Base-by-base conservation (phyloP, 1,284 basidiomycete genomes). In the Irpex sp. region DNA sequence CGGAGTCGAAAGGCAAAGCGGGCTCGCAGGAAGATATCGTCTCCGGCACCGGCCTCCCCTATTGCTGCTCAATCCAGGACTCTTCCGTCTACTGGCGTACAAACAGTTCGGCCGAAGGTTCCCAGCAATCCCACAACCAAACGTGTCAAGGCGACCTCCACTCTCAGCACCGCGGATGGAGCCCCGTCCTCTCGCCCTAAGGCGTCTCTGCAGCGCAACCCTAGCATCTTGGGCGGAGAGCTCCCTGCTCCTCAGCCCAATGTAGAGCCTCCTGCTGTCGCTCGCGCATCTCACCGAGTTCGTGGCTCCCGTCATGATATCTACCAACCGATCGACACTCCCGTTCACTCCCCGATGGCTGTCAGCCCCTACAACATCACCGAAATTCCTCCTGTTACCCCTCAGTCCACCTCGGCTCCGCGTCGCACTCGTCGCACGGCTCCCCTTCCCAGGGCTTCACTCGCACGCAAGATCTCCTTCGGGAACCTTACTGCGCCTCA, bases 1-100 rank as follows among this genome's bases (percentile, higher is more conserved):
- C 82, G 87, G 51, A 80, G 78, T 61, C 80, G 79, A 67, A 79
- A 79, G 55, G 85, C 81, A 52, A 92, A 92, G 80, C 89, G 88
- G 73, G 76, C 82, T 60, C 82, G 85, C 63, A 82, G 79, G 47
- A 81, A 79, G 72, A 75, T 74, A 2, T 67, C 72, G 34, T 73
- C 76, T 57, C 73, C 78, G 48, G 70, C 74, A 9, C 70, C 75
- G 36, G 67, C 58, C 3, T 59, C 64, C 15, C 57, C 67, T 5
- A 52, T 63, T n/a, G 59, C 66, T 21, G 68, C 72, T 17, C 67
- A 34, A 34, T 34, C 66, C 19, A 26, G 57, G 34, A 26, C 62
- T 31, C 31, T 54, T 34, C 38, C 55, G 13, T 64, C 70, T 26
- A 64, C 65, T 26, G 59, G 63, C 52, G 65, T 69, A 58, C 36